Percentiles rank a stretch among this genome's conserved stretches.
Evolutionary conservation across 148 eudicot genomes (phyloP).

Genomic region (Pharnaceum exiguum): DNA sequence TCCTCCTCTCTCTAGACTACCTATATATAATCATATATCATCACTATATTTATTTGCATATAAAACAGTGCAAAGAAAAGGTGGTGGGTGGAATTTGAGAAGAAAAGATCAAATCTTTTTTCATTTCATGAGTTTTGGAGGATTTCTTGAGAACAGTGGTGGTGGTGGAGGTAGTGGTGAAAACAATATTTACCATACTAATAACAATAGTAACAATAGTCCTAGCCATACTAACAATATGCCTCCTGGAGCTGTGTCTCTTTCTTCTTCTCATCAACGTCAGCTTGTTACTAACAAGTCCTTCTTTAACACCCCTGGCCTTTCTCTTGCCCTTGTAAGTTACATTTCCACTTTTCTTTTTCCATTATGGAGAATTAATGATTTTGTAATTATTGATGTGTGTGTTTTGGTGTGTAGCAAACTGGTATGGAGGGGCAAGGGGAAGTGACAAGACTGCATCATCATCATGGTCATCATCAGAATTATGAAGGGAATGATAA

Average conservation of each 20-base stretch:
- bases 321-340: slow-evolving; percentile 83
- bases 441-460: slow-evolving; percentile 17
- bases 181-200: slow-evolving; percentile 39
- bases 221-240: no score
- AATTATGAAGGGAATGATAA: slow-evolving; percentile 36
- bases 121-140: slow-evolving; percentile 89
- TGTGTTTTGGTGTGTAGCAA: slow-evolving; percentile 14
- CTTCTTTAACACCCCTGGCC: slow-evolving; percentile 81
- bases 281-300: slow-evolving; percentile 49
- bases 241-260: slow-evolving; percentile 50
- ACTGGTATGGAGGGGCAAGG: slow-evolving; percentile 31
- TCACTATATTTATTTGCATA: neutral
- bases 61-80: neutral
- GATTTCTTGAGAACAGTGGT: slow-evolving; percentile 53
- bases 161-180: slow-evolving; percentile 22
- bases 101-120: neutral
- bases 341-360: neutral
- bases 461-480: slow-evolving; percentile 25
- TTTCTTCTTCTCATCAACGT: slow-evolving; percentile 29
- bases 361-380: slow-evolving; percentile 1
- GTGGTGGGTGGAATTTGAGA: neutral
- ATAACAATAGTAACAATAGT: slow-evolving; percentile 2
- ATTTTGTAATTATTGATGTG: neutral
- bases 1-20: slow-evolving; percentile 57
- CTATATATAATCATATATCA: no score